Percentiles rank a stretch among this genome's conserved stretches.
These are phyloP conservation scores for Pueraria montana DNA, from an alignment of 306 rosid species.

Conservation along the genomic window DNA sequence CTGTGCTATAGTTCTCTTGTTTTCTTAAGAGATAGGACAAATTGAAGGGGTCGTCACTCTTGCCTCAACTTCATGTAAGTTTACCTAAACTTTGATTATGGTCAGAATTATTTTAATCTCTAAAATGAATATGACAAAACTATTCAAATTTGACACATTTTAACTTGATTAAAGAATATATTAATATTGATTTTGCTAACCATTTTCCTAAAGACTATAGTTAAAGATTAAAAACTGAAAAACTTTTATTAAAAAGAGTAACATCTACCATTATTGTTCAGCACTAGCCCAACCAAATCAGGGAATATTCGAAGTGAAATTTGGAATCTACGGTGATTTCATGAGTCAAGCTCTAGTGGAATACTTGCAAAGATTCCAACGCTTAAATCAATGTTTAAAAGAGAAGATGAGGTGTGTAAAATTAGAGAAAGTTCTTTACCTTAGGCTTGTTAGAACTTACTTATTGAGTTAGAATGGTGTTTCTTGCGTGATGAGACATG, in stretches of 20 bases:
- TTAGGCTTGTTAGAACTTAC: no score
- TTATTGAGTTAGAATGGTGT: no score
- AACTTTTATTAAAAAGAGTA: not conserved
- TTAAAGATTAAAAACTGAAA: not conserved
- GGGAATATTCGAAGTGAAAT: no score
- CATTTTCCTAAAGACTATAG: not conserved
- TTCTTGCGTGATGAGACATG: no score
- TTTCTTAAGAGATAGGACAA: conserved; percentile 19
- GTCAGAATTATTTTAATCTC: conserved; percentile 8
- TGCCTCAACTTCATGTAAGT: conserved; percentile 35
- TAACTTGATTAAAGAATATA: not conserved
- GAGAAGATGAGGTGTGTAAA: no score
- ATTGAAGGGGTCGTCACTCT: conserved; percentile 16
- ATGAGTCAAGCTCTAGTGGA: no score
- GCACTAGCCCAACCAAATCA: no score
- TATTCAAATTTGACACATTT: conserved; percentile 26
- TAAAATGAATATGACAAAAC: conserved; percentile 19
- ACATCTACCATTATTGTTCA: not conserved
- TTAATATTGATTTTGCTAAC: not conserved
- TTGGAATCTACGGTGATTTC: no score
- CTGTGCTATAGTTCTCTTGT: conserved; percentile 2
- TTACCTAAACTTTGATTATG: conserved; percentile 44
- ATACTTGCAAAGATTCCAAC: no score
- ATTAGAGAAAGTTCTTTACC: no score
- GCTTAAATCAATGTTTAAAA: no score